Percentiles rank a stretch among this genome's conserved stretches.
These are phyloP conservation scores for Apiotrichum veenhuisii DNA, from an alignment of 1,284 basidiomycete species.

Conservation along the genomic window DNA sequence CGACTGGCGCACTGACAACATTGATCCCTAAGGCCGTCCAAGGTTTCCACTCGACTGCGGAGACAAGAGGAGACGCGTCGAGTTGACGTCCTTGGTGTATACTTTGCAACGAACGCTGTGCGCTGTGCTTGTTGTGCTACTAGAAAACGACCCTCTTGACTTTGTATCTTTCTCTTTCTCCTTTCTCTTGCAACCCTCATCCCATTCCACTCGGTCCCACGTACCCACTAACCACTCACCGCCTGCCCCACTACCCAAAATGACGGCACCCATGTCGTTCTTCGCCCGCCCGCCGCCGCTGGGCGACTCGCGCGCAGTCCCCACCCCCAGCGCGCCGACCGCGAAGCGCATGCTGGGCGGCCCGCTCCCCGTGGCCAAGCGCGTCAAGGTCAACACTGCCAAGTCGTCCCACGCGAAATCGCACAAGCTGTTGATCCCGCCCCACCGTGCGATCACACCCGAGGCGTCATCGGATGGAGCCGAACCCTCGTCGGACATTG, in stretches of 20 bases:
- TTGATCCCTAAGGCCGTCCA: too few relatives aligned
- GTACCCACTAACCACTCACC: not conserved
- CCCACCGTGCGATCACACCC: conserved; percentile 17
- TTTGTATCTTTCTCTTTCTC: not conserved
- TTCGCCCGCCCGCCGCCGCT: conserved; percentile 10
- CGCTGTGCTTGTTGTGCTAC: not conserved
- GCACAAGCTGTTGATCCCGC: not conserved
- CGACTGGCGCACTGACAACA: too few relatives aligned
- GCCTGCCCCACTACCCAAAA: not conserved
- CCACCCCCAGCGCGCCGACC: not conserved
- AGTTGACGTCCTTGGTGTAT: too few relatives aligned
- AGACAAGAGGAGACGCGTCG: too few relatives aligned
- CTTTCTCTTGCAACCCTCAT: not conserved
- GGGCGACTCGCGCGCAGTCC: conserved; percentile 2
- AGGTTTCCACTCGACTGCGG: too few relatives aligned
- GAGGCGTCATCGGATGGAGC: conserved; percentile 16
- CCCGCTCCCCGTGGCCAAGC: conserved; percentile 3
- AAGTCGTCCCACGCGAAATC: not conserved
- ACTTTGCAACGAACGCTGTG: too few relatives aligned
- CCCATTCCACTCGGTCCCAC: not conserved
- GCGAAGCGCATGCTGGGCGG: conserved; percentile 1
- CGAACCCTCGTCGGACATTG: conserved; percentile 18
- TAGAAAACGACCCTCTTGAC: not conserved
- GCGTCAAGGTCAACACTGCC: not conserved
- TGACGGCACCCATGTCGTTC: conserved; percentile 8